Evolutionary conservation across 2,329 filamentous ascomycete species (phyloP).

Genomic region (Colletotrichum simmondsii): DNA sequence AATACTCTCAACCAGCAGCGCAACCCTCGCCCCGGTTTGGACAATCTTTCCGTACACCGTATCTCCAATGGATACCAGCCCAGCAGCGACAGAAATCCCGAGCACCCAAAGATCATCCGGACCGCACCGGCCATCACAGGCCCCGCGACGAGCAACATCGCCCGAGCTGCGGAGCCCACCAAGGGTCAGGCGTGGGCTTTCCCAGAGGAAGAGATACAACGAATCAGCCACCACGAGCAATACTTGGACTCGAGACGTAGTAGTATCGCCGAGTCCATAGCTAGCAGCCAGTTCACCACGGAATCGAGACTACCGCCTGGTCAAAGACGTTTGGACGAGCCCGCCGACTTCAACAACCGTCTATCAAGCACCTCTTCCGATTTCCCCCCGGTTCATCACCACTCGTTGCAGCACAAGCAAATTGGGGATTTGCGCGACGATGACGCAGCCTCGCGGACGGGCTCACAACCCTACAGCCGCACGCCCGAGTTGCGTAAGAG

Average conservation of each 20-base stretch:
- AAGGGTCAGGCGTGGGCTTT: conserved; percentile 89
- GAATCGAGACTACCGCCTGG: conserved; percentile 79
- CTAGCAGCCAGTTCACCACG: conserved; percentile 81
- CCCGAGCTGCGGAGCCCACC: conserved; percentile 79
- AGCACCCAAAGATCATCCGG: conserved; percentile 64
- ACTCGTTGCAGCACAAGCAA: conserved; percentile 80
- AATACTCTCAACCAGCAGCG: conserved; percentile 76
- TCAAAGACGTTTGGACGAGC: conserved; percentile 78
- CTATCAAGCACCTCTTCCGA: conserved; percentile 63
- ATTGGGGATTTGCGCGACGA: conserved; percentile 74
- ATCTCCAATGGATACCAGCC: conserved; percentile 75
- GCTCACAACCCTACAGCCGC: conserved; percentile 81
- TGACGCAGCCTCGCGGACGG: conserved; percentile 61
- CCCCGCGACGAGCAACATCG: conserved; percentile 72
- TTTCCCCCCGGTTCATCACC: conserved; percentile 74
- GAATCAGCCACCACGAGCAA: conserved; percentile 57
- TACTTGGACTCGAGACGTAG: conserved; percentile 77
- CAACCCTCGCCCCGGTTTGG: conserved; percentile 64
- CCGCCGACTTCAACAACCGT: conserved; percentile 55
- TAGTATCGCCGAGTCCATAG: conserved; percentile 81
- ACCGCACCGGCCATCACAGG: conserved; percentile 83
- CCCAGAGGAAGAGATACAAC: conserved; percentile 75
- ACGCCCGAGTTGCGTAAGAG: conserved; percentile 85
- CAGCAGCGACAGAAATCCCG: conserved; percentile 67
- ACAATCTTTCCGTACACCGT: conserved; percentile 64